phyloP scores from a whole-genome alignment of 2,329 filamentous ascomycete species.

The Colletotrichum godetiae region DNA sequence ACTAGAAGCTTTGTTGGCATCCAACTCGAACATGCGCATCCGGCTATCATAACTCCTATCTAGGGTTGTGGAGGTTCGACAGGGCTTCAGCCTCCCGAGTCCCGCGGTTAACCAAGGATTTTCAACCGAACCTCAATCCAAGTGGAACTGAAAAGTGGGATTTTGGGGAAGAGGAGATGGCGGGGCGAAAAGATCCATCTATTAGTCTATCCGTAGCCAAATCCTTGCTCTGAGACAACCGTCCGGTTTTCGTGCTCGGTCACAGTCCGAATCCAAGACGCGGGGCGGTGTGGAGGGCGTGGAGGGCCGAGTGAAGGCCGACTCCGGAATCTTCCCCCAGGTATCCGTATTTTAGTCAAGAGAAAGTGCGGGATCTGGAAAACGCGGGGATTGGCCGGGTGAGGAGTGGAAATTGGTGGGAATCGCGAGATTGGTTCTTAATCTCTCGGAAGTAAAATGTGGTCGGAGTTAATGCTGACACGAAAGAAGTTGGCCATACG shows the following conservation, averaged over 20 bases:
- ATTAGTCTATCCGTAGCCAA: neutral
- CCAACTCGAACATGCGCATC: neutral
- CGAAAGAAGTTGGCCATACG: neutral
- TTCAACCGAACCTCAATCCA: neutral
- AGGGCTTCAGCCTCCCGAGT: neutral
- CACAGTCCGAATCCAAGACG: constrained; percentile 21
- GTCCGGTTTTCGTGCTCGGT: constrained; percentile 19
- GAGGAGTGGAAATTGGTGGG: neutral
- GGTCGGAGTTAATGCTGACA: neutral
- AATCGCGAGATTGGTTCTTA: neutral
- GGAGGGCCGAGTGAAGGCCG: neutral
- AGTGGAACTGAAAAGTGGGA: neutral
- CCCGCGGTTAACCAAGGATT: constrained; percentile 13
- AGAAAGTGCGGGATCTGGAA: constrained; percentile 16
- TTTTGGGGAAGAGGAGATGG: constrained; percentile 10
- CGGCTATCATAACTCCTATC: neutral
- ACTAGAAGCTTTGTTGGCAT: neutral
- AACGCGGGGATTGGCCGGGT: constrained; percentile 4
- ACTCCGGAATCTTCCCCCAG: constrained; percentile 25
- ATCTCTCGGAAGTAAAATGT: neutral
- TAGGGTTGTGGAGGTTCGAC: neutral
- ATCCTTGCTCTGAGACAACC: neutral
- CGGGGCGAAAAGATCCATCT: neutral
- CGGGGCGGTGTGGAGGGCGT: constrained; percentile 3
- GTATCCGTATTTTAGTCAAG: neutral